A percentile compares a stretch with the other conserved stretches of the same genome.
Evolutionary conservation across 306 rosid species (phyloP).

Genomic region (Alnus rubra): DNA sequence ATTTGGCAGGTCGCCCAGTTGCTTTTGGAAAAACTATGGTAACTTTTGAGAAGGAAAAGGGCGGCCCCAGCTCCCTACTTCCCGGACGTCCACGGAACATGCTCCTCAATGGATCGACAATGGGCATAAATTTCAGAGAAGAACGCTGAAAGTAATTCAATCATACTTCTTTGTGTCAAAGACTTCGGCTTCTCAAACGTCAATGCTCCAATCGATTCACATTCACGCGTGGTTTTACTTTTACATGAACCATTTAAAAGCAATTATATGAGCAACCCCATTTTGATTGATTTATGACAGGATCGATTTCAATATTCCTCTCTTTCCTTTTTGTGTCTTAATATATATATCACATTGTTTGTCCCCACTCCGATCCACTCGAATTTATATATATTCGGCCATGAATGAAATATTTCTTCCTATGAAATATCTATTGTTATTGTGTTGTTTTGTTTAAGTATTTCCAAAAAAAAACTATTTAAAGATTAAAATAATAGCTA

Average conservation of each 20-base stretch:
- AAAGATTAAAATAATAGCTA: too few species aligned
- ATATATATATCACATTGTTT: too few species aligned
- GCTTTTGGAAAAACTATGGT: background rate
- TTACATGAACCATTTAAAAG: background rate
- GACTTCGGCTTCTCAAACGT: constrained; percentile 13
- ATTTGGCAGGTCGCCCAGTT: background rate
- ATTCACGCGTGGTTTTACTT: constrained; percentile 30
- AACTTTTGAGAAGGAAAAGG: background rate
- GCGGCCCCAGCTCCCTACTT: constrained; percentile 22
- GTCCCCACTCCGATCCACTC: too few species aligned
- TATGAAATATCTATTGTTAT: too few species aligned
- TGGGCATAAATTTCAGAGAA: constrained; percentile 23
- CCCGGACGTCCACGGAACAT: constrained; percentile 54
- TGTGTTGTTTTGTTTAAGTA: too few species aligned
- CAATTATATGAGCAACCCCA: background rate
- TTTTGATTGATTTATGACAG: background rate
- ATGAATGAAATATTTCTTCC: too few species aligned
- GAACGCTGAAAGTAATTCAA: constrained; percentile 16
- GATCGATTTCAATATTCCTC: too few species aligned
- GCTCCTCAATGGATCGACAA: constrained; percentile 18
- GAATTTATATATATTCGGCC: too few species aligned
- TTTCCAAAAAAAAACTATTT: too few species aligned
- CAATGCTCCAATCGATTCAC: constrained; percentile 20
- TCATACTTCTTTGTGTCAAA: constrained; percentile 33
- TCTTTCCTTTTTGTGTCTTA: too few species aligned